Base-by-base conservation (phyloP, 2,329 filamentous ascomycete genomes). In the Claviceps pazoutovae region DNA sequence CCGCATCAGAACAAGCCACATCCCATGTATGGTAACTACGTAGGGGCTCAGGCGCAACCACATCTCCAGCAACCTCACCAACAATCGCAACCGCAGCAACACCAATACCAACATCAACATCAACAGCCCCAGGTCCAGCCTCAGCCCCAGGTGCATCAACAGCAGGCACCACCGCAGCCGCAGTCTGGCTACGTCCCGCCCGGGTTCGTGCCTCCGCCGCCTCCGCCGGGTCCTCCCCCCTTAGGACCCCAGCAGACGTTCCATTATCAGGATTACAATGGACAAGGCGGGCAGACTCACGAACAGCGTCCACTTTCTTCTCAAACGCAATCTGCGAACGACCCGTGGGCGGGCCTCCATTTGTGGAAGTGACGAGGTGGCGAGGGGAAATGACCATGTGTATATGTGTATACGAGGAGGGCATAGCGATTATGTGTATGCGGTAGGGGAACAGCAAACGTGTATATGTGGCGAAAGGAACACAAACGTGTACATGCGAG, bases 151-250 rank as follows among this genome's bases (percentile, higher is more conserved):
- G 4, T 34, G 8, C 9, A 34, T 11, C 30, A 34, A 34, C 30
- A 34, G 30, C 30, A 34, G 30, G 30, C 30, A 34, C 30, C 30
- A 11, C 48, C 50, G 47, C 66, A 68, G 42, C 68, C 69, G 6
- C 39, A 46, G 55, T 62, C 65, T 38, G 65, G 66, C 23, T 76
- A 74, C 51, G 71, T 78, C 34, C 76, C 78, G 14, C 69, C 71
- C 0, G 78, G 79, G 3, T 82, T 81, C 55, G 75, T 83, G 39
- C 80, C 78, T 4, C 80, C 80, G 3, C 79, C 80, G 6, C 80
- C 80, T 1, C 79, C 80, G 1, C 80, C 80, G 0, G 79, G 78
- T 0, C 79, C 79, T 4, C 79, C 79, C 7, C 79, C 79, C 1
- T 61, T 82, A 57, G 78, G 78, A 4, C 77, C 78, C 36, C 79